A percentile compares a stretch with the other conserved stretches of the same genome.
Evolutionary conservation across 768 basidiomycete species (phyloP).

Genomic region (Collybiopsis luxurians): DNA sequence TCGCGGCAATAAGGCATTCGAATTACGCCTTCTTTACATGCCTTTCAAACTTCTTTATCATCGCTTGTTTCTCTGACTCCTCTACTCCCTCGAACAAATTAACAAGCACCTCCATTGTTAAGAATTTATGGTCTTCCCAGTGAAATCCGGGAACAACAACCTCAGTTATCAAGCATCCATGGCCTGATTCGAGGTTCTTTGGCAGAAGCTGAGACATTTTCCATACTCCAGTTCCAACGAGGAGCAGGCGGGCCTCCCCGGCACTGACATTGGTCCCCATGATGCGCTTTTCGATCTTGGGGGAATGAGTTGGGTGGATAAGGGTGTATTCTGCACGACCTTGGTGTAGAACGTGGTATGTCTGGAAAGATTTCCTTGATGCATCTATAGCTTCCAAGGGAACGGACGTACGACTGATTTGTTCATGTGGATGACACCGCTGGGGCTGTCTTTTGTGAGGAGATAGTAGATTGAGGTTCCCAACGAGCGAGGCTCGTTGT

Average conservation of each 20-base stretch:
- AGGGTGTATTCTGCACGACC: constrained; percentile 52
- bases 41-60: neutral
- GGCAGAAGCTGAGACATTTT: constrained; percentile 56
- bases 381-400: neutral
- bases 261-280: constrained; percentile 39
- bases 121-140: constrained; percentile 49
- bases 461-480: constrained; percentile 50
- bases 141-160: constrained; percentile 57
- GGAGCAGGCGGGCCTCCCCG: constrained; percentile 45
- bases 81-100: constrained; percentile 28
- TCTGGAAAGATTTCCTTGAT: constrained; percentile 25
- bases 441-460: constrained; percentile 36
- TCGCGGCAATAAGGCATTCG: too few relatives aligned
- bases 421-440: constrained; percentile 45
- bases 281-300: constrained; percentile 35
- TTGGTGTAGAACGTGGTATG: constrained; percentile 49
- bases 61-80: constrained; percentile 12
- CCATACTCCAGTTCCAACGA: constrained; percentile 51
- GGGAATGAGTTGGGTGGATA: constrained; percentile 26
- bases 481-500: constrained; percentile 26
- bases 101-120: constrained; percentile 32
- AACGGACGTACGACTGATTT: constrained; percentile 38
- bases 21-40: neutral
- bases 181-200: constrained; percentile 30
- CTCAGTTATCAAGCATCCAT: constrained; percentile 53